Evolutionary conservation across 805 yeast species (phyloP).

Genomic region (Millerozyma acaciae): DNA sequence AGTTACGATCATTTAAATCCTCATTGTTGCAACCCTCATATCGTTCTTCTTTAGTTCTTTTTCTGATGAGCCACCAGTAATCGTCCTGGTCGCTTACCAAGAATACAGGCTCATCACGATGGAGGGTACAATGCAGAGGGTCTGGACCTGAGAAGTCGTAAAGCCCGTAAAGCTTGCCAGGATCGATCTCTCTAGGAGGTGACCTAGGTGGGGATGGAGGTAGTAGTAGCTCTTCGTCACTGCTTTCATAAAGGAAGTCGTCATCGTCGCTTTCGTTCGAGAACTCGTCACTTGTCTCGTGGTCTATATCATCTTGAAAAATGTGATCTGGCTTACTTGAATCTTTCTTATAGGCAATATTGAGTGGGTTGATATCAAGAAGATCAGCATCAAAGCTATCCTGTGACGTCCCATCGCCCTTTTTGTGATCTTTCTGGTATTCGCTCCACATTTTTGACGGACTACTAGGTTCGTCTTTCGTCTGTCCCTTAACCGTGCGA

Average conservation of each 20-base stretch:
- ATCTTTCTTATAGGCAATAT: too few relatives aligned
- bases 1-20: conserved; percentile 7
- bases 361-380: too few relatives aligned
- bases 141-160: conserved; percentile 90
- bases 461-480: too few relatives aligned
- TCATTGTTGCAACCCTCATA: conserved; percentile 4
- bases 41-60: conserved; percentile 33
- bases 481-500: too few relatives aligned
- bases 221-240: conserved; percentile 40
- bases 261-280: conserved; percentile 19
- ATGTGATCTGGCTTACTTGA: too few relatives aligned
- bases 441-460: conserved; percentile 1
- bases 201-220: conserved; percentile 69
- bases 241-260: conserved; percentile 30
- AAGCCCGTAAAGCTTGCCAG: conserved; percentile 78
- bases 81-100: conserved; percentile 84
- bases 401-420: conserved; percentile 8
- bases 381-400: too few relatives aligned
- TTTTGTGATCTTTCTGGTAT: conserved; percentile 1
- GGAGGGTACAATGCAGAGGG: conserved; percentile 80
- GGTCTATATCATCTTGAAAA: too few relatives aligned
- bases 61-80: conserved; percentile 92
- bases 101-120: conserved; percentile 77
- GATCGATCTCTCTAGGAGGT: conserved; percentile 80
- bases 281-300: too few relatives aligned